These are phyloP conservation scores for Termitomyces eurrhizus DNA, from an alignment of 768 basidiomycete genomes.

Conservation along the genomic window DNA sequence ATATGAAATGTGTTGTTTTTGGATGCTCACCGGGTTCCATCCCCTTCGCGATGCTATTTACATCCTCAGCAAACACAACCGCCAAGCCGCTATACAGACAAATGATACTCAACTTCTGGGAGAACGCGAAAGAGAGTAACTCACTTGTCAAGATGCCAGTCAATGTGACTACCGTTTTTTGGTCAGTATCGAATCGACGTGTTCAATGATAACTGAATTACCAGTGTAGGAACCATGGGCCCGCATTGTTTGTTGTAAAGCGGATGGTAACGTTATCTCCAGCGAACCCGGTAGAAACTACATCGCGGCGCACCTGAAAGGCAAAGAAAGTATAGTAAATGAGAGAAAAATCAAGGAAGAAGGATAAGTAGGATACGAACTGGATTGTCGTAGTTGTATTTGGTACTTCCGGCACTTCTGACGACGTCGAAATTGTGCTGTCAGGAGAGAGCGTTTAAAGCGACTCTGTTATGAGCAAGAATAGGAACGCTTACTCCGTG, in stretches of 20 bases:
- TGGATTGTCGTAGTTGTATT: conserved; percentile 43
- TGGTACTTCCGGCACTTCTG: conserved; percentile 24
- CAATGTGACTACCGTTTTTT: not conserved
- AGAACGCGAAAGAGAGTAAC: not conserved
- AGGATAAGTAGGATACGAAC: conserved; percentile 6
- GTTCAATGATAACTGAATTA: not conserved
- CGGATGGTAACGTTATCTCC: conserved; percentile 32
- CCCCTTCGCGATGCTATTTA: not conserved
- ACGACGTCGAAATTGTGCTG: conserved; percentile 36
- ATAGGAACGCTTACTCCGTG: conserved; percentile 21
- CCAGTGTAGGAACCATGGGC: conserved; percentile 23
- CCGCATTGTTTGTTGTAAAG: conserved; percentile 37
- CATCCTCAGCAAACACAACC: conserved; percentile 23
- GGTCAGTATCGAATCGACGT: not conserved
- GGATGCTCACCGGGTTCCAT: not conserved
- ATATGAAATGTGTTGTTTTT: not conserved
- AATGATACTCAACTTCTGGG: too few species aligned
- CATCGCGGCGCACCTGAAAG: conserved; percentile 19
- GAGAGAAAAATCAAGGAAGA: not conserved
- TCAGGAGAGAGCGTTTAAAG: not conserved
- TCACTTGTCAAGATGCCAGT: conserved; percentile 10
- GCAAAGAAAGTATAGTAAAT: too few species aligned
- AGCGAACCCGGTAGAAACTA: conserved; percentile 10
- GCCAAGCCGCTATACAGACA: not conserved
- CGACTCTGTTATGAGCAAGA: not conserved